Conservation (phyloP, 768 basidiomycete species). For the Boletellus emodensis region DNA sequence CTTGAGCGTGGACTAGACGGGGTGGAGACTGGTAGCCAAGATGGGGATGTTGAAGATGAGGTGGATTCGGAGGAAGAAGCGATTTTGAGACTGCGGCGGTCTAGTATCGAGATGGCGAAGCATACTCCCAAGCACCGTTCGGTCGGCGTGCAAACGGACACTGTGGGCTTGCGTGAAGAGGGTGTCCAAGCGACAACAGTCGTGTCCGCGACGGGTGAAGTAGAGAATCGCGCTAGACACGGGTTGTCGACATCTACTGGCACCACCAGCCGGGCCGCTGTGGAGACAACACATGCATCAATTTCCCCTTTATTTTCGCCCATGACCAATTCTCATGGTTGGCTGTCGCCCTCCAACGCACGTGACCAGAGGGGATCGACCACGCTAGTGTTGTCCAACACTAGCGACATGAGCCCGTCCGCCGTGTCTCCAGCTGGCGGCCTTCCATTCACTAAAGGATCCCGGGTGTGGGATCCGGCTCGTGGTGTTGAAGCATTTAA, state of each 20-base stretch:
- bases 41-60: conserved; percentile 80
- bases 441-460: conserved; percentile 38
- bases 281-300: not conserved
- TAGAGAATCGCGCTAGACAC: conserved; percentile 22
- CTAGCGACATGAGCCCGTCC: conserved; percentile 4
- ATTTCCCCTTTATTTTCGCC: not conserved
- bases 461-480: conserved; percentile 81
- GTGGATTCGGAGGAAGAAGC: conserved; percentile 50
- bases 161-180: conserved; percentile 49
- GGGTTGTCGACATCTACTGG: conserved; percentile 16
- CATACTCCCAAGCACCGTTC: conserved; percentile 49
- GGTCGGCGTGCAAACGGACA: conserved; percentile 68
- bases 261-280: not conserved
- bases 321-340: conserved; percentile 13
- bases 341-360: conserved; percentile 16
- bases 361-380: conserved; percentile 7
- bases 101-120: conserved; percentile 22
- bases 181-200: conserved; percentile 53
- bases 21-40: conserved; percentile 67
- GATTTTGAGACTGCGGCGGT: conserved; percentile 32
- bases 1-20: conserved; percentile 30
- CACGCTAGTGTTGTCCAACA: conserved; percentile 6
- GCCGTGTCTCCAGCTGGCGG: conserved; percentile 32
- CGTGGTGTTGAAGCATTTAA: conserved; percentile 85
- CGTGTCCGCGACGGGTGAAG: conserved; percentile 12